Evolutionary conservation across 441 rosid genomes (phyloP).

Genomic region (Populus hybrid): DNA sequence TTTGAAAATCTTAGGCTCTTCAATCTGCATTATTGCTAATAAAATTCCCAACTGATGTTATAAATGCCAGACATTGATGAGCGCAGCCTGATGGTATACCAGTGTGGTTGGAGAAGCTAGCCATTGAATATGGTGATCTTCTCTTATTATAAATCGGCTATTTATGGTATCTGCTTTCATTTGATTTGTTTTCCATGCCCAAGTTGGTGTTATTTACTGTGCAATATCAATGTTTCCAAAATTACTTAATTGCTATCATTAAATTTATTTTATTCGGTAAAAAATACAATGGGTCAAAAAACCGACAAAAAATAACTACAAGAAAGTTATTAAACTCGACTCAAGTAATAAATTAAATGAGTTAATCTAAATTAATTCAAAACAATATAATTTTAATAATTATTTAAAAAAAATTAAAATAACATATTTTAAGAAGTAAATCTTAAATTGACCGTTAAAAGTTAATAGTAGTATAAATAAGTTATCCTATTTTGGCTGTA

Average conservation of each 20-base stretch:
- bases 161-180: background rate
- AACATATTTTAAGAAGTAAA: no score
- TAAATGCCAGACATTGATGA: background rate
- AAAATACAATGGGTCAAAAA: rapidly evolving
- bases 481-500: background rate
- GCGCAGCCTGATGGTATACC: background rate
- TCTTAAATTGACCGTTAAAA: no score
- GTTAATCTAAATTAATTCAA: no score
- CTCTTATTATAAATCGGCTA: background rate
- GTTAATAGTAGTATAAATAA: no score
- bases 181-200: no score
- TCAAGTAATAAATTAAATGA: no score
- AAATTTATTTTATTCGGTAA: no score
- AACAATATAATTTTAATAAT: no score
- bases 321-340: no score
- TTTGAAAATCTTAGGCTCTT: background rate
- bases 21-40: background rate
- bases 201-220: no score
- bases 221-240: background rate
- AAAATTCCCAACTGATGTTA: background rate
- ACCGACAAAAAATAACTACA: rapidly evolving
- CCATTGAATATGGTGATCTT: background rate
- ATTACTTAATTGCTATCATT: background rate
- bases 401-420: no score
- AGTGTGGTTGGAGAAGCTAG: background rate